Evolutionary conservation across 306 rosid species (phyloP), one percentile per base, ranked within the genome.

Genomic region (Pterocarpus santalinus): DNA sequence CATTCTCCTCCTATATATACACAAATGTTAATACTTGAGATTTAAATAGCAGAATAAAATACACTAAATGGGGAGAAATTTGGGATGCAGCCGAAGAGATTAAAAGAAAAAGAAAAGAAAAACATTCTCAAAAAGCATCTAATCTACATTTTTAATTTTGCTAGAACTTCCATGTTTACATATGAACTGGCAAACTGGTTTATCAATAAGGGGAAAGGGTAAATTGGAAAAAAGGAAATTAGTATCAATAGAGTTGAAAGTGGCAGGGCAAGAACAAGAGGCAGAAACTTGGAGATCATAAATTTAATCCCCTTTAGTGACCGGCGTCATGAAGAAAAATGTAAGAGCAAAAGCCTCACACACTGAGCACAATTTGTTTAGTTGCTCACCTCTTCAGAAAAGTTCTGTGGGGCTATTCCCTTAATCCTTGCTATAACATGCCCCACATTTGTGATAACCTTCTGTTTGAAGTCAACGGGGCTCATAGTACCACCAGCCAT

Each of bases 361-460:
- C 38, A 41, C 32, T 33, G 32, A 34, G 35, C 3, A 28, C 80
- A 58, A 66, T 17, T 61, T 13, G 65, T 58, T 65, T 61, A 65
- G 79, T 58, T 81, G 67, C 87, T 90, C 87, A 95, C 99, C 92
- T 96, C 98, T 77, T 96, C 99, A 5, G 94, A 92, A 72, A 84
- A 88, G 86, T 83, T 92, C 78, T 96, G 99, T 1, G 98, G 99
- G 80, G 98, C 90, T 56, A 93, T 92, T 78, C 86, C 90, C 83
- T 80, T 90, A 79, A 96, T 86, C 80, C 98, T 92, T 74, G 76
- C 73, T 74, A 96, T 89, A 65, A 96, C 99, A 53, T 87, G 86
- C 39, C 92, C 97, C 16, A 96, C 99, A 86, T 96, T 96, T 77
- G 91, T 88, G 58, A 90, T 81, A 78, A 96, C 94, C 86, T 93